A percentile compares a stretch with the other conserved stretches of the same genome.
Conservation (phyloP, 345 rosid species). For the Salix udensis region DNA sequence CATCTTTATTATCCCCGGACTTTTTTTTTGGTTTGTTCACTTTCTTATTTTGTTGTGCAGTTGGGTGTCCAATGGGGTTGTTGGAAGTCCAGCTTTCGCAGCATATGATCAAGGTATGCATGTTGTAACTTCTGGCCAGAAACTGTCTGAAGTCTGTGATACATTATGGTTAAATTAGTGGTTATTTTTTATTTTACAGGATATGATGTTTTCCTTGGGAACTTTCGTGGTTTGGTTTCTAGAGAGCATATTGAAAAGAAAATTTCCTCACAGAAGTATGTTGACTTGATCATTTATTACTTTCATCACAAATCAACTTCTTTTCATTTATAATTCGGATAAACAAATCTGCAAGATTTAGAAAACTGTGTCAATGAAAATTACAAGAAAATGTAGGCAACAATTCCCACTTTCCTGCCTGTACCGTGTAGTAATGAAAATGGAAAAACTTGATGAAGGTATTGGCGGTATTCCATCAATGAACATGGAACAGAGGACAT, state of each 20-base stretch:
- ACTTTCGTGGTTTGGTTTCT: conserved; percentile 89
- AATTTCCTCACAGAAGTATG: conserved; percentile 77
- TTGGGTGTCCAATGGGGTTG: conserved; percentile 94
- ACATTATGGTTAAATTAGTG: conserved; percentile 12
- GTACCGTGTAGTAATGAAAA: background rate
- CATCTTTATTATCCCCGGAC: too few species aligned
- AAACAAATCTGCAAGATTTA: background rate
- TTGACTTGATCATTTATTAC: background rate
- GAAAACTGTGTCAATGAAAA: background rate
- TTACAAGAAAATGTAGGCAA: too few species aligned
- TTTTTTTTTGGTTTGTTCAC: background rate
- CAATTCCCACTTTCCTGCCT: background rate
- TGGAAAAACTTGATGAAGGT: conserved; percentile 41
- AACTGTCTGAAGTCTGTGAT: conserved; percentile 3
- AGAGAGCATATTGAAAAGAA: conserved; percentile 81
- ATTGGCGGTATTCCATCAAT: conserved; percentile 86
- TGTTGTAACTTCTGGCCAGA: conserved; percentile 5
- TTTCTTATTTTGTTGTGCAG: conserved; percentile 31
- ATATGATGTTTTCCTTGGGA: conserved; percentile 90
- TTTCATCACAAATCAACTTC: background rate
- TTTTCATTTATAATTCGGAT: background rate
- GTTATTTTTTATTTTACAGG: conserved; percentile 41
- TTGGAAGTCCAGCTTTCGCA: conserved; percentile 98
- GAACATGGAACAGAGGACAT: conserved; percentile 90
- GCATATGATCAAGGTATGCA: conserved; percentile 90